phyloP scores from a whole-genome alignment of 1,284 basidiomycete species.

The Tetrapyrgos nigripes region DNA sequence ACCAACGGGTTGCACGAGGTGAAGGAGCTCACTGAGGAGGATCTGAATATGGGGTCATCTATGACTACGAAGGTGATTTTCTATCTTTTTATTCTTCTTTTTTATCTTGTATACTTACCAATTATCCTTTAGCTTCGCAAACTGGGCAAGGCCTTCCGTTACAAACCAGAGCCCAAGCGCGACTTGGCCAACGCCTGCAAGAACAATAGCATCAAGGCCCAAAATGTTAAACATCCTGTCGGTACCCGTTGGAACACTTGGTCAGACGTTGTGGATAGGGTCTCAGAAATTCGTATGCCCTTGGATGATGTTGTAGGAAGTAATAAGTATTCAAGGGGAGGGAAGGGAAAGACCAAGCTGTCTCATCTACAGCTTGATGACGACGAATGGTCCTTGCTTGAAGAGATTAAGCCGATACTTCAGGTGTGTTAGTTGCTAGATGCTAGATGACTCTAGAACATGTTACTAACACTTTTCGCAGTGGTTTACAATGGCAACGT shows the following conservation, averaged over 20 bases:
- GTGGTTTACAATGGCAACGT: background rate
- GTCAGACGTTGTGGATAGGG: constrained; percentile 8
- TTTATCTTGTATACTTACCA: too few species aligned
- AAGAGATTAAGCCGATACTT: background rate
- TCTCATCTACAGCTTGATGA: background rate
- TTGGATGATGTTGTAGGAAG: constrained; percentile 5
- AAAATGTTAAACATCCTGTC: constrained; percentile 11
- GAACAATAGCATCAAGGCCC: background rate
- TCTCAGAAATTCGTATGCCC: constrained; percentile 5
- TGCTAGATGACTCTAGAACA: constrained; percentile 2
- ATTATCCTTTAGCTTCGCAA: background rate
- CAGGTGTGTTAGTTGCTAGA: background rate
- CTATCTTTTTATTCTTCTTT: too few species aligned
- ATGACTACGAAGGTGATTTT: too few species aligned
- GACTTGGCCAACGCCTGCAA: background rate
- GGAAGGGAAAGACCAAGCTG: background rate
- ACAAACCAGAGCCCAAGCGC: background rate
- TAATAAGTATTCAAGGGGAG: background rate
- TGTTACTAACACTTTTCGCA: background rate
- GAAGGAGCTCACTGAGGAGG: background rate
- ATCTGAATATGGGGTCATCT: background rate
- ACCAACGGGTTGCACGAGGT: background rate
- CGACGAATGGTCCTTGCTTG: constrained; percentile 8
- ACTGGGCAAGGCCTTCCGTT: background rate
- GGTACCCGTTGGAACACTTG: constrained; percentile 20